Conservation (phyloP, 1,139 yeast genomes). For the Nakaseomyces delphensis region DNA sequence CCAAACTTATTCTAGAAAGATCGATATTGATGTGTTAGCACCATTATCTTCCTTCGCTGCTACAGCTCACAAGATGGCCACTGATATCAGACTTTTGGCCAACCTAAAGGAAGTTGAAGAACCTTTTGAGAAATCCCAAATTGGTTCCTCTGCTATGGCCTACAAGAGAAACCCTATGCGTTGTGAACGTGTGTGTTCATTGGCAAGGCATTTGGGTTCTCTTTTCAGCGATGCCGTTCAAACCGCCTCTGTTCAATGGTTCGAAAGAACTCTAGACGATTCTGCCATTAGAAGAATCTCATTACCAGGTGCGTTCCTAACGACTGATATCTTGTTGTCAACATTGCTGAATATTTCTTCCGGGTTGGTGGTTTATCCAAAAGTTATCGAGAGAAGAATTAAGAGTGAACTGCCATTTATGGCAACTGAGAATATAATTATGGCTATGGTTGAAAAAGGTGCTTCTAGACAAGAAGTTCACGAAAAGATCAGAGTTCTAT, state of each 20-base stretch:
- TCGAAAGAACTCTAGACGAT: conserved; percentile 97
- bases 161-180: conserved; percentile 99
- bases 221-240: conserved; percentile 87
- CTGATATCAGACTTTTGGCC: conserved; percentile 92
- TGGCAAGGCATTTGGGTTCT: conserved; percentile 90
- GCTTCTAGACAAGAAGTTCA: conserved; percentile 98
- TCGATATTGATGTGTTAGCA: conserved; percentile 86
- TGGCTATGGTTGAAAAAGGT: conserved; percentile 99
- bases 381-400: conserved; percentile 95
- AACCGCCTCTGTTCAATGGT: conserved; percentile 98
- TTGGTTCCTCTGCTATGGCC: conserved; percentile 98
- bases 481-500: conserved; percentile 91
- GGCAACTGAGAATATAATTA: conserved; percentile 98
- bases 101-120: conserved; percentile 96
- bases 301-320: conserved; percentile 90
- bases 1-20: conserved; percentile 95
- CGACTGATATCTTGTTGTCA: conserved; percentile 86
- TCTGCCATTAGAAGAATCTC: conserved; percentile 97
- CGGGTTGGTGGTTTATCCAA: conserved; percentile 95
- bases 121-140: conserved; percentile 95
- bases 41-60: conserved; percentile 96
- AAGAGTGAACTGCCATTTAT: conserved; percentile 92
- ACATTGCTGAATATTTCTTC: conserved; percentile 87
- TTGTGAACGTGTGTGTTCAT: conserved; percentile 95
- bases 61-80: conserved; percentile 94